Evolutionary conservation across 192 early-diverging fungal genomes (phyloP).

Genomic region (Podila minutissima): DNA sequence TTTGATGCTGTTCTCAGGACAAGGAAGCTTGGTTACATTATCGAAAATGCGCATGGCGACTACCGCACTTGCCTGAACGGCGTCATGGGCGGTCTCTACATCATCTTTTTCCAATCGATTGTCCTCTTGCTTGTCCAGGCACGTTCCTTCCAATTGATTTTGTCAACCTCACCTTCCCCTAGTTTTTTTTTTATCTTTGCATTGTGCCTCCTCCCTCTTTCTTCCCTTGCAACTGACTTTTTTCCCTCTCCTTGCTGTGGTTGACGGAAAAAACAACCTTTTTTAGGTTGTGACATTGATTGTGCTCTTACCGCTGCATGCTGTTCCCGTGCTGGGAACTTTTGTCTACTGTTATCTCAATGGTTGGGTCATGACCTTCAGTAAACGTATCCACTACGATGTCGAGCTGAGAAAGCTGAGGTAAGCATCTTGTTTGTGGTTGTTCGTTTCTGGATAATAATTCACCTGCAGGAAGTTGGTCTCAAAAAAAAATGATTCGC

Average conservation of each 20-base stretch:
- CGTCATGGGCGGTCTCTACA: slow-evolving; percentile 23
- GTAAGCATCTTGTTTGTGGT: slow-evolving; percentile 1
- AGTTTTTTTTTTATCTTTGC: slow-evolving; percentile 21
- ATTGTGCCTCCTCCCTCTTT: slow-evolving; percentile 23
- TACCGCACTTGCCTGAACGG: slow-evolving; percentile 47
- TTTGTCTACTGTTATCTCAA: slow-evolving; percentile 64
- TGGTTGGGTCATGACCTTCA: slow-evolving; percentile 63
- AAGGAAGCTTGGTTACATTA: slow-evolving; percentile 53
- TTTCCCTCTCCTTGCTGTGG: slow-evolving; percentile 8
- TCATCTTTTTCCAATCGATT: slow-evolving; percentile 40
- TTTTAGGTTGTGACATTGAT: slow-evolving; percentile 58
- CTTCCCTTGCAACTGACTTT: slow-evolving; percentile 27
- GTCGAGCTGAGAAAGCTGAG: slow-evolving; percentile 56
- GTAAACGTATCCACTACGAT: slow-evolving; percentile 62
- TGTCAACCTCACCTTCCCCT: slow-evolving; percentile 5
- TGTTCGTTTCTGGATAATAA: background rate
- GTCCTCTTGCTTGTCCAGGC: slow-evolving; percentile 44
- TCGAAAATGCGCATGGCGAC: slow-evolving; percentile 50
- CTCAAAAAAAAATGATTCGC: background rate
- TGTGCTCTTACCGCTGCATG: slow-evolving; percentile 67
- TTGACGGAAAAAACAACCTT: background rate
- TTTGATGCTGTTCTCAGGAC: slow-evolving; percentile 65
- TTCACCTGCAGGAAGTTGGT: background rate
- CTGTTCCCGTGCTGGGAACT: slow-evolving; percentile 66
- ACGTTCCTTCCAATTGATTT: background rate